Evolutionary conservation across 2,329 filamentous ascomycete species (phyloP).

Genomic region (Dendrostoma leiphaemia): DNA sequence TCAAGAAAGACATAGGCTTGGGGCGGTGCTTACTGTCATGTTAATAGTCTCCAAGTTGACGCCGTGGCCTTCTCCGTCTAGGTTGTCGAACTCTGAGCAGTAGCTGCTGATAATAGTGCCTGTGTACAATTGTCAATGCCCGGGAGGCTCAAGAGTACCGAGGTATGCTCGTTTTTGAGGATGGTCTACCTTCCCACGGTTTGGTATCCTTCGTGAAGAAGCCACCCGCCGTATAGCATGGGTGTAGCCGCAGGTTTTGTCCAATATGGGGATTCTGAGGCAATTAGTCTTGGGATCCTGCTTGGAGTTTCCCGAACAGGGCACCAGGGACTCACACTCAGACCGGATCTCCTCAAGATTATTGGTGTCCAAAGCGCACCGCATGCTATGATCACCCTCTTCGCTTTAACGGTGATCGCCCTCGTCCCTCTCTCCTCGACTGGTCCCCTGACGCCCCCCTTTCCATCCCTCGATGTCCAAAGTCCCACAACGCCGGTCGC

Average conservation of each 20-base stretch:
- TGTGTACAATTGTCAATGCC: too few species aligned
- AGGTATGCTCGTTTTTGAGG: too few species aligned
- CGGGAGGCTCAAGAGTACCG: too few species aligned
- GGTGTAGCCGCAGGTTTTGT: slow-evolving; percentile 74
- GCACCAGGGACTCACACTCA: slow-evolving; percentile 50
- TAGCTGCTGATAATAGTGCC: slow-evolving; percentile 79
- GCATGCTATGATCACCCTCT: slow-evolving; percentile 74
- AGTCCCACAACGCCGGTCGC: slow-evolving; percentile 71
- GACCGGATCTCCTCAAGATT: slow-evolving; percentile 72
- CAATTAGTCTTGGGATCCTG: slow-evolving; percentile 5
- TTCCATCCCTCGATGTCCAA: slow-evolving; percentile 70
- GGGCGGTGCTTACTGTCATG: slow-evolving; percentile 52
- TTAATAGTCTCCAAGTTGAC: slow-evolving; percentile 74
- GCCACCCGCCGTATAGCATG: slow-evolving; percentile 54
- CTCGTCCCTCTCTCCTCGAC: slow-evolving; percentile 48
- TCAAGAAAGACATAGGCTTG: background rate
- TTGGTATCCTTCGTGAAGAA: slow-evolving; percentile 68
- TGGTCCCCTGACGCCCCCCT: slow-evolving; percentile 53
- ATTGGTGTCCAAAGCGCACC: slow-evolving; percentile 77
- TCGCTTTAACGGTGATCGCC: slow-evolving; percentile 71
- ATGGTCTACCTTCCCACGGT: slow-evolving; percentile 59
- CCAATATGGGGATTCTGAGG: slow-evolving; percentile 70
- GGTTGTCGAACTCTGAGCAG: slow-evolving; percentile 74
- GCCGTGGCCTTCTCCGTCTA: slow-evolving; percentile 79
- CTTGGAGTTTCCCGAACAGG: too few species aligned